Base-by-base conservation (phyloP, 805 yeast species). In the Yamadazyma nakazawae region DNA sequence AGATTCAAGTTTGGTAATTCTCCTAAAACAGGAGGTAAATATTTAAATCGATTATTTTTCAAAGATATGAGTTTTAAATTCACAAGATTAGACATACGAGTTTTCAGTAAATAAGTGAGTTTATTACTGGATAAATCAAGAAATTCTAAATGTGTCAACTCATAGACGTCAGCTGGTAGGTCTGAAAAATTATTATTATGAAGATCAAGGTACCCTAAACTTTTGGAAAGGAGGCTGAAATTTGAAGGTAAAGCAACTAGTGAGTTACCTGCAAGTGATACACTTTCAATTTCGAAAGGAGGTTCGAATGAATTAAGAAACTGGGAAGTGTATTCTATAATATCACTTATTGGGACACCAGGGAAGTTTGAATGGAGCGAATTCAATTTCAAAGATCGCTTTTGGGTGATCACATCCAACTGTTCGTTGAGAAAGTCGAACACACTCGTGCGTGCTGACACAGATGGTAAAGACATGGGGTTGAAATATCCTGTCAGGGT, bases 61-160 rank as follows among this genome's bases (percentile, higher is more conserved):
- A 87, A 63, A 16, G 85, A 80, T n/a, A 87, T 62, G 2, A 81
- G 81, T 54, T 76, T 77, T 51, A 84, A 66, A 48, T 68, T 67
- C 19, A 64, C 63, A 52, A 85, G 65, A 11, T 57, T 54, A 0
- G 66, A 59, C 17, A 79, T 49, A 1, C 70, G 71, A 3, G 60
- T 49, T n/a, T 54, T 51, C 1, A 88, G 84, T 13, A 87, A 61
- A 3, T 56, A 52, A n/a, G 62, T 58, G 25, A 87, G 63, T 21
- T 60, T 62, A 59, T 87, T 87, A 32, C 69, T 63, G 17, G 89
- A 81, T 17, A 86, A 60, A 61, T 87, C 92, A 36, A 87, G 62
- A 43, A 82, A 81, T 55, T 84, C 91, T 45, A 87, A 64, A 7
- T 71, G 68, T 11, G 57, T 55, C 35, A 76, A 68, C 2, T 58